Conservation (phyloP, 2,329 filamentous ascomycete genomes). For the Uncinocarpus reesii region DNA sequence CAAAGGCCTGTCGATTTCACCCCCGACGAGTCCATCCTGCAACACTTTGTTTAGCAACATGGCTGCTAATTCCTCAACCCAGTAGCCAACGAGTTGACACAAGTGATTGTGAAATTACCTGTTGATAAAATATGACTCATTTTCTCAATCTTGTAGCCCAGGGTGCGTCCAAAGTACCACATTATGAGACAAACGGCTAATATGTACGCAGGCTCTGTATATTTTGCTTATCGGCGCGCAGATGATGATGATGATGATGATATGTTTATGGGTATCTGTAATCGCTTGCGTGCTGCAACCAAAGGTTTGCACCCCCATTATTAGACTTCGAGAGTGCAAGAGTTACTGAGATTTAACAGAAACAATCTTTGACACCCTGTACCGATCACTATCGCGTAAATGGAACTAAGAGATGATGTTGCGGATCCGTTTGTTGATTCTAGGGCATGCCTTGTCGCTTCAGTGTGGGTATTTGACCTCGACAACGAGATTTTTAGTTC, state of each 20-base stretch:
- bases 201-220: no score
- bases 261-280: not conserved
- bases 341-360: not conserved
- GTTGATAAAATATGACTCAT: no score
- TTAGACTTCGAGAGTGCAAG: not conserved
- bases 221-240: no score
- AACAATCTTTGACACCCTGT: not conserved
- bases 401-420: slow-evolving; percentile 8
- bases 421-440: slow-evolving; percentile 13
- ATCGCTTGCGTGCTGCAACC: not conserved
- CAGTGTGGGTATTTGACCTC: slow-evolving; percentile 13
- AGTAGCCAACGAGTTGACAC: no score
- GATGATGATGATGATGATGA: not conserved
- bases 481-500: slow-evolving; percentile 11
- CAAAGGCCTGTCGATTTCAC: no score
- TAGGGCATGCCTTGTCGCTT: not conserved
- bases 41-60: no score
- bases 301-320: not conserved
- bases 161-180: no score
- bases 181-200: no score
- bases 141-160: no score
- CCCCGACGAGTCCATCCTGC: no score
- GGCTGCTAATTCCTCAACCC: no score
- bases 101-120: no score
- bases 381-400: not conserved